Conservation (phyloP, 2,329 filamentous ascomycete species). For the Cordyceps fumosorosea region DNA sequence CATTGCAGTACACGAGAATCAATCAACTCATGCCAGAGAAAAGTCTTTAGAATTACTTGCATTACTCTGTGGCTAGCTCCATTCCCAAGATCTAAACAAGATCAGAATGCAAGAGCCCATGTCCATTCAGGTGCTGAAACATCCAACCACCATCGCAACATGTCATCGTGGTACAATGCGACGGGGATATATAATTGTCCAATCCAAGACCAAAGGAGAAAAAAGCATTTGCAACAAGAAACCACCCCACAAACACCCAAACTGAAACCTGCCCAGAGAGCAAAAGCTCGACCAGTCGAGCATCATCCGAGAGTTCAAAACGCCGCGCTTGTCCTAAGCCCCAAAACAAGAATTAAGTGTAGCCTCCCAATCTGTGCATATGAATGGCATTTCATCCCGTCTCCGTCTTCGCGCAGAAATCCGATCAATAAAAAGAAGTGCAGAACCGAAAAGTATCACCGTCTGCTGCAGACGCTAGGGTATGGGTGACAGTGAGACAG, state of each 20-base stretch:
- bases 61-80: background rate
- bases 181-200: background rate
- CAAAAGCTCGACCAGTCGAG: constrained; percentile 9
- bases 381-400: background rate
- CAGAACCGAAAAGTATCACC: constrained; percentile 19
- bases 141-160: background rate
- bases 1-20: background rate
- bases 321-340: constrained; percentile 2
- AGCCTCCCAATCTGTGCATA: background rate
- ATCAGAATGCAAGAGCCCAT: background rate
- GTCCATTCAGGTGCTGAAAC: background rate
- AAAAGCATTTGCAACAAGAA: background rate
- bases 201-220: background rate
- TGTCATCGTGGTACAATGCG: background rate
- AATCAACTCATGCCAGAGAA: background rate
- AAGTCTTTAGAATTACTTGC: background rate
- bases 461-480: background rate
- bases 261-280: background rate
- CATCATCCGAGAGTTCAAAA: background rate
- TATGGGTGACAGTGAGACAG: background rate
- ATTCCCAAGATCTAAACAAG: background rate
- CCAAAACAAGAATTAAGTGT: background rate
- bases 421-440: background rate
- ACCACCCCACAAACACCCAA: background rate
- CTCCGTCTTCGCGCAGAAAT: background rate